Base-by-base conservation (phyloP, 257 asterid genomes). In the Nicotiana noctiflora region DNA sequence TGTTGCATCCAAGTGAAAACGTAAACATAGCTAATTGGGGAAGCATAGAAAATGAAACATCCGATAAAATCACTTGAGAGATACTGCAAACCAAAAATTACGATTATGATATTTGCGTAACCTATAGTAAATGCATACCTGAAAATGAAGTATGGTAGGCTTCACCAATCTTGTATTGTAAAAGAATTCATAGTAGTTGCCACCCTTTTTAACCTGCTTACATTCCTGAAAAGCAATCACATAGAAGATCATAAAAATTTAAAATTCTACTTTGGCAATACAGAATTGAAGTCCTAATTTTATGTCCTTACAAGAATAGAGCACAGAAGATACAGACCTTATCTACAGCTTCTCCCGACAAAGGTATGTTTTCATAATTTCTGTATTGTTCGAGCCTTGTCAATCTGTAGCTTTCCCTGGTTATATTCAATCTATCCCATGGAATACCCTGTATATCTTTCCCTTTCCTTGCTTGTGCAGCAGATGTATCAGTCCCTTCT, bases 381-480 rank as follows among this genome's bases (percentile, higher is more conserved):
- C 85, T 89, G 79, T 93, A 93, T 82, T 90, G 95, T 63, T 89
- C 89, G 19, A 91, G 90, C 87, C 98, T 91, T 13, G 95, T 89
- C 78, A 79, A 81, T 70, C 98, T 87, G 70, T 91, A 91, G 84
- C 86, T 88, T 44, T 86, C 88, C 81, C 95, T 88, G 37, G 89
- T 86, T 80, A 90, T 89, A 86, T 88, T 88, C 75, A 91, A 82
- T 70, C 91, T 86, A 18, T 90, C 86, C 98, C 98, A 93, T 12
- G 97, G 95, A 84, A 93, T 93, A 13, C 97, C 96, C 82, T 93
- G 97, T 79, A 91, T 83, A 76, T 93, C 97, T 84, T 93, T 93
- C 82, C 97, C 97, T 81, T 89, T 84, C 84, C 97, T 89, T 53
- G 93, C 97, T 91, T 90, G 94, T 59, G 88, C 86, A 52, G 97